A percentile compares a stretch with the other conserved stretches of the same genome.
These are phyloP conservation scores for Daldinia vernicosa DNA, from an alignment of 495 filamentous ascomycete genomes.

Conservation along the genomic window DNA sequence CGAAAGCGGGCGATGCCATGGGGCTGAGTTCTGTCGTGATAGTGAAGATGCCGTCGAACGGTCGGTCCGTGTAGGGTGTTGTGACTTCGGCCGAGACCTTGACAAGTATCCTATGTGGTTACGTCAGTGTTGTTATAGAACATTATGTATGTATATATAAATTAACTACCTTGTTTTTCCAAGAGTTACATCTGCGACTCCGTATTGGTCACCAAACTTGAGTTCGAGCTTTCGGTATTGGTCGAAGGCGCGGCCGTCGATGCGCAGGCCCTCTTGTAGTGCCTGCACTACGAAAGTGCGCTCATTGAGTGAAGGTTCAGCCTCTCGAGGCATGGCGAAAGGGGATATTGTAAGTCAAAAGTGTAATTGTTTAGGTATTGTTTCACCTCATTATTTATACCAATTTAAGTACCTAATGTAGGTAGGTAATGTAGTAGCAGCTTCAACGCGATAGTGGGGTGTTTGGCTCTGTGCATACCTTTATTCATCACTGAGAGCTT, in stretches of 20 bases:
- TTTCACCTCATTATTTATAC: constrained; percentile 32
- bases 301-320: constrained; percentile 81
- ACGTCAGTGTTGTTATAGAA: neutral
- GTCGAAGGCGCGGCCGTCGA: constrained; percentile 84
- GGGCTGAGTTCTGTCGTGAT: constrained; percentile 89
- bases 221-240: constrained; percentile 79
- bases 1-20: constrained; percentile 93
- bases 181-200: constrained; percentile 85
- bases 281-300: constrained; percentile 78
- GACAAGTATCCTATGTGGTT: constrained; percentile 72
- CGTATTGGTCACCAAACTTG: constrained; percentile 88
- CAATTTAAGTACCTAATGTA: neutral
- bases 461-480: neutral
- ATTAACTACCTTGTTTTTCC: constrained; percentile 83
- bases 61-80: constrained; percentile 83
- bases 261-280: constrained; percentile 75
- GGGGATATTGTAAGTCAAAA: constrained; percentile 15
- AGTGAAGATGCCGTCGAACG: constrained; percentile 92
- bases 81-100: constrained; percentile 89
- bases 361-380: constrained; percentile 15
- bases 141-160: neutral
- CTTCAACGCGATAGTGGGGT: constrained; percentile 40
- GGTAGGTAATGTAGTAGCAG: constrained; percentile 19
- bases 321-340: constrained; percentile 84
- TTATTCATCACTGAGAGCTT: constrained; percentile 25